Evolutionary conservation across 208 protist species (phyloP).

Genomic region (Eutreptiella sp.): DNA sequence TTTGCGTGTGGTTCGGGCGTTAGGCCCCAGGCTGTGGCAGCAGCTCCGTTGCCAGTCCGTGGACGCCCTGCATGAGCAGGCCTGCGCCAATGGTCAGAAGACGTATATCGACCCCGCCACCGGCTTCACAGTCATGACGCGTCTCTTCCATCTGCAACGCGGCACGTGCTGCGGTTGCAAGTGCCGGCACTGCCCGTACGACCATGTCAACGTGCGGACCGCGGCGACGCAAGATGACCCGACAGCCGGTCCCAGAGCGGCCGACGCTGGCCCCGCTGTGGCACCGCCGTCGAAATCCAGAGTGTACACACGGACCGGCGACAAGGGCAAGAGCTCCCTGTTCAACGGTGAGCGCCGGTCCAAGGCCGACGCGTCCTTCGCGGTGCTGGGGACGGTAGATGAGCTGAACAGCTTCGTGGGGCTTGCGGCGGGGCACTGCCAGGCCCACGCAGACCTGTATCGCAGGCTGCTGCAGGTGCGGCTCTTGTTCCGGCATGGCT

Average conservation of each 20-base stretch:
- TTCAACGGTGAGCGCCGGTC: constrained; percentile 51
- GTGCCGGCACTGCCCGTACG: constrained; percentile 54
- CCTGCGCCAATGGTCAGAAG: constrained; percentile 30
- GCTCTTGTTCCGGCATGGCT: too few relatives aligned
- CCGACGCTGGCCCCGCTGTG: too few relatives aligned
- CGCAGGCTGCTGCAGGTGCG: too few relatives aligned
- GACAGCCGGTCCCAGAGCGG: too few relatives aligned
- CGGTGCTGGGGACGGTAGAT: constrained; percentile 52
- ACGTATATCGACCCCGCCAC: constrained; percentile 48
- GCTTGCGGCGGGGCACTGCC: constrained; percentile 8
- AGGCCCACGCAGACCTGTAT: too few relatives aligned
- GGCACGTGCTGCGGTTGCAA: constrained; percentile 43
- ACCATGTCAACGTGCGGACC: constrained; percentile 40
- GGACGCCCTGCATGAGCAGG: constrained; percentile 30
- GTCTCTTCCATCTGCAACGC: constrained; percentile 32
- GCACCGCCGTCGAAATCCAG: too few relatives aligned
- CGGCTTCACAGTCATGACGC: constrained; percentile 50
- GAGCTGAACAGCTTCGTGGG: constrained; percentile 56
- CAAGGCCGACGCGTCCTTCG: constrained; percentile 55
- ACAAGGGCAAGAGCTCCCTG: constrained; percentile 51
- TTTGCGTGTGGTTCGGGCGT: too few relatives aligned
- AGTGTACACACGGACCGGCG: constrained; percentile 55
- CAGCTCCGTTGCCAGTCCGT: too few relatives aligned
- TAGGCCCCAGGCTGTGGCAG: too few relatives aligned
- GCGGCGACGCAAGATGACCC: not conserved